Conservation (phyloP, 2,329 filamentous ascomycete genomes). For the Cordyceps militaris region DNA sequence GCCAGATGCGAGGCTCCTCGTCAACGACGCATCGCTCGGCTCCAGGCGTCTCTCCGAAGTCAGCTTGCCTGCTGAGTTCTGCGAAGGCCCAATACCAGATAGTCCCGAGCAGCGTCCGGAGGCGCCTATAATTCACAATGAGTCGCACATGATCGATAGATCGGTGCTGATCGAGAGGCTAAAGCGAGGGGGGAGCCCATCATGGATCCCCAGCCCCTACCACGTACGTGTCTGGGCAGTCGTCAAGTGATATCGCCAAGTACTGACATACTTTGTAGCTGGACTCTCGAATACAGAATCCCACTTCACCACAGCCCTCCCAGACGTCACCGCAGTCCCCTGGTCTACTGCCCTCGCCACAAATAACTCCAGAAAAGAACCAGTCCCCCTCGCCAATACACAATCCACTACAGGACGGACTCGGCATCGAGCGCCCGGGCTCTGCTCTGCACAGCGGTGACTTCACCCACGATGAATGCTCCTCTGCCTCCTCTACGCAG, state of each 20-base stretch:
- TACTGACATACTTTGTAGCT: constrained; percentile 25
- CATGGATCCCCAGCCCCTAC: constrained; percentile 62
- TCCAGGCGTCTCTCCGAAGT: constrained; percentile 45
- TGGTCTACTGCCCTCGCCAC: constrained; percentile 37
- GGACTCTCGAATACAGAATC: constrained; percentile 29
- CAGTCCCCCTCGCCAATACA: constrained; percentile 23
- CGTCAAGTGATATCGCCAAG: background rate
- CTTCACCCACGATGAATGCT: constrained; percentile 43
- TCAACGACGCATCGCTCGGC: background rate
- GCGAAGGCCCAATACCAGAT: constrained; percentile 48
- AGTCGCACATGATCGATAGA: constrained; percentile 48
- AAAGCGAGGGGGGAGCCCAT: constrained; percentile 70
- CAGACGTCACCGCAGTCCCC: constrained; percentile 30
- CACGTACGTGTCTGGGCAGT: constrained; percentile 39
- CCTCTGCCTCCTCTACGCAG: constrained; percentile 9
- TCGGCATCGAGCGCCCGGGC: constrained; percentile 71
- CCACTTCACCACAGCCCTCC: constrained; percentile 19
- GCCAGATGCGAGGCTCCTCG: constrained; percentile 11
- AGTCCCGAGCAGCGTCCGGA: constrained; percentile 25
- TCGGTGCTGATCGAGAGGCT: constrained; percentile 76
- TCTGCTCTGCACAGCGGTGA: constrained; percentile 67
- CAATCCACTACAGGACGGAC: constrained; percentile 44
- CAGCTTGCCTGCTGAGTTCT: constrained; percentile 54
- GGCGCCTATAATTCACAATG: constrained; percentile 20
- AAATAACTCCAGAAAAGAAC: constrained; percentile 41